Conservation (phyloP, 345 rosid species). For the Microthlaspi erraticum region DNA sequence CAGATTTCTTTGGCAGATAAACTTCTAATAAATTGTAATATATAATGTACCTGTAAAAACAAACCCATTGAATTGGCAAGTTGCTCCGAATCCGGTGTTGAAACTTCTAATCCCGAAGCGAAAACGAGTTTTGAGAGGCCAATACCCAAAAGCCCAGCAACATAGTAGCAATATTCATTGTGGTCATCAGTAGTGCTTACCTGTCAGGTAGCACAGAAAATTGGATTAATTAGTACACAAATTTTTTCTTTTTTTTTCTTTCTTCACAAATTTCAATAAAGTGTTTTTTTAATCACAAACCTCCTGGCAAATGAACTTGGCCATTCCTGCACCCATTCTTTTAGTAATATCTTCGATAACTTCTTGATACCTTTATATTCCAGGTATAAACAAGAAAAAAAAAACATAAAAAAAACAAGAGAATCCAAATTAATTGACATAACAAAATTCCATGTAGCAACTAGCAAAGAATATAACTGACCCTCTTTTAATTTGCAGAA, state of each 20-base stretch:
- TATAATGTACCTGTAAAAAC: slow-evolving; percentile 94
- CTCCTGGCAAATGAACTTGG: no score
- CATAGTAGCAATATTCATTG: slow-evolving; percentile 89
- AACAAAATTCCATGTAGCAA: no score
- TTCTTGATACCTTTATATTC: no score
- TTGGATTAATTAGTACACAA: no score
- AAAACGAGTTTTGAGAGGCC: slow-evolving; percentile 84
- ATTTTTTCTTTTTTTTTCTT: no score
- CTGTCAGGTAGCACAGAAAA: slow-evolving; percentile 39
- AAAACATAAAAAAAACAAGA: no score
- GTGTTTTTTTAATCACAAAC: no score
- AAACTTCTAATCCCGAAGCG: slow-evolving; percentile 69
- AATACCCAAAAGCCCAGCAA: slow-evolving; percentile 84
- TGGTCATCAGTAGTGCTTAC: slow-evolving; percentile 79
- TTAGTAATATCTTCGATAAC: no score
- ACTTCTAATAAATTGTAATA: neutral
- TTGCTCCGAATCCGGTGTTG: slow-evolving; percentile 51
- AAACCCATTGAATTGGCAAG: slow-evolving; percentile 86
- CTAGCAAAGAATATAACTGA: slow-evolving; percentile 16
- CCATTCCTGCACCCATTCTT: no score
- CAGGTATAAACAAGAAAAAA: neutral
- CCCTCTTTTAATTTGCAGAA: slow-evolving; percentile 70
- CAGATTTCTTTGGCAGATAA: neutral
- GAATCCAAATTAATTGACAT: no score
- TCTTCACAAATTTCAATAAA: no score